phyloP scores from a whole-genome alignment of 176 grass and related monocot species.

The Cenchrus americanus region DNA sequence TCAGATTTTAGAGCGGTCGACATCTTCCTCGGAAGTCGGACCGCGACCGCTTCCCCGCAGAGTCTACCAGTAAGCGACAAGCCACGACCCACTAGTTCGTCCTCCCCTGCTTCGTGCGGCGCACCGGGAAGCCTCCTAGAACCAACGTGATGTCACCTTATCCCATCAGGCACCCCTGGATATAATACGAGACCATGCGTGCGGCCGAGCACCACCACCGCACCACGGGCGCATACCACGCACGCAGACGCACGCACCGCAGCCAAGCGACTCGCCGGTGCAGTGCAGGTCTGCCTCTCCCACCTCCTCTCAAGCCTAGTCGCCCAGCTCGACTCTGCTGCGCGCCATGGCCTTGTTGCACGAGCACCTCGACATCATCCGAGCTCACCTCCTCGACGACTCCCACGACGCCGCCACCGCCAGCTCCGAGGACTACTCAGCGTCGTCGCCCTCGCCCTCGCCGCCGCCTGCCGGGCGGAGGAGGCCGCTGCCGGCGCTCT shows the following conservation, averaged over 20 bases:
- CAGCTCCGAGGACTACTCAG: not conserved
- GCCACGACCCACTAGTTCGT: not conserved
- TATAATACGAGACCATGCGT: slow-evolving; percentile 5
- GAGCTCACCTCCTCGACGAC: slow-evolving; percentile 56
- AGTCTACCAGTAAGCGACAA: not conserved
- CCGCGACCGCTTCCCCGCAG: not conserved
- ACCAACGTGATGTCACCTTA: not conserved
- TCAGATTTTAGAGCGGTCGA: not conserved
- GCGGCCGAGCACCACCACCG: not conserved
- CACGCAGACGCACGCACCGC: not conserved
- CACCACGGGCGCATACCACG: not conserved
- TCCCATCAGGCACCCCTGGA: not conserved
- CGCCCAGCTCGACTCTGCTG: not conserved
- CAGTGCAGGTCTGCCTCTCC: not conserved
- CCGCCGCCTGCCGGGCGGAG: not conserved
- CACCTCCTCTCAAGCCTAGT: not conserved
- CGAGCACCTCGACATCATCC: slow-evolving; percentile 60
- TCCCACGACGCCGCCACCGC: not conserved
- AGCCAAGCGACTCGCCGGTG: not conserved
- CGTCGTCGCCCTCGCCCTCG: slow-evolving; percentile 12
- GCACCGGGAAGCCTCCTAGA: slow-evolving; percentile 25
- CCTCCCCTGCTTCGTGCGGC: not conserved
- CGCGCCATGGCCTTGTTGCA: slow-evolving; percentile 36
- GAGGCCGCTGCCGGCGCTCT: slow-evolving; percentile 23
- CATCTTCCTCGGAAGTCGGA: not conserved